Evolutionary conservation across 768 basidiomycete genomes (phyloP).

Genomic region (Agrocybe pediades): DNA sequence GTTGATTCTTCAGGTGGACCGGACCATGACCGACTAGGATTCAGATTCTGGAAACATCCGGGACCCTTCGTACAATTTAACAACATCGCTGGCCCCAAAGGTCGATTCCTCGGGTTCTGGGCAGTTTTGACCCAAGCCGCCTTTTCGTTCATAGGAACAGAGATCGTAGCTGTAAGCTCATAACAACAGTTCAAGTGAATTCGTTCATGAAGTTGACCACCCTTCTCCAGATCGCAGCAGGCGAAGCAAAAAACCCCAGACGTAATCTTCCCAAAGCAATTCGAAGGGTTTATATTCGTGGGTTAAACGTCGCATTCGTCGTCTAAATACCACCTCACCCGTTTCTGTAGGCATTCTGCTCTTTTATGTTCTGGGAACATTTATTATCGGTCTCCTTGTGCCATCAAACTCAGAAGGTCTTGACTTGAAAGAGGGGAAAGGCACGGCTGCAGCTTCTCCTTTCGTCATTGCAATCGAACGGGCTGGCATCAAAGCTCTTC

Average conservation of each 20-base stretch:
- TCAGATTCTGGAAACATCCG: slow-evolving; percentile 85
- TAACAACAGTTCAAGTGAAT: not conserved
- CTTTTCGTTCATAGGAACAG: slow-evolving; percentile 91
- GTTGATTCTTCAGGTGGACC: slow-evolving; percentile 61
- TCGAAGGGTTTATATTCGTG: slow-evolving; percentile 70
- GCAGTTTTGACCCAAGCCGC: slow-evolving; percentile 79
- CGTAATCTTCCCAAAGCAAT: slow-evolving; percentile 65
- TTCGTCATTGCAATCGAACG: slow-evolving; percentile 89
- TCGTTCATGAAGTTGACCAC: slow-evolving; percentile 3
- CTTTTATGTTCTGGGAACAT: slow-evolving; percentile 71
- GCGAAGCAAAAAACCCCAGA: slow-evolving; percentile 89
- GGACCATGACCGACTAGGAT: slow-evolving; percentile 70
- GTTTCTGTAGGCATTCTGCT: slow-evolving; percentile 64
- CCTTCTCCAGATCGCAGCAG: slow-evolving; percentile 73
- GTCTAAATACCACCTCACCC: not conserved
- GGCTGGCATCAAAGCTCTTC: slow-evolving; percentile 86
- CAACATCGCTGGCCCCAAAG: slow-evolving; percentile 65
- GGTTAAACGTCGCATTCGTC: slow-evolving; percentile 9
- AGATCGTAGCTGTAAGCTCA: slow-evolving; percentile 80
- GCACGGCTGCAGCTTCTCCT: slow-evolving; percentile 76
- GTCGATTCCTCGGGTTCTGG: slow-evolving; percentile 69
- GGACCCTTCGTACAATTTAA: slow-evolving; percentile 83
- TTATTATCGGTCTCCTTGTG: slow-evolving; percentile 82
- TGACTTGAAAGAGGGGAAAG: slow-evolving; percentile 47
- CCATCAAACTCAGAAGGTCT: slow-evolving; percentile 67